Percentiles rank a stretch among this genome's conserved stretches.
Evolutionary conservation across 306 rosid genomes (phyloP).

Genomic region (Prunus fruticosa): DNA sequence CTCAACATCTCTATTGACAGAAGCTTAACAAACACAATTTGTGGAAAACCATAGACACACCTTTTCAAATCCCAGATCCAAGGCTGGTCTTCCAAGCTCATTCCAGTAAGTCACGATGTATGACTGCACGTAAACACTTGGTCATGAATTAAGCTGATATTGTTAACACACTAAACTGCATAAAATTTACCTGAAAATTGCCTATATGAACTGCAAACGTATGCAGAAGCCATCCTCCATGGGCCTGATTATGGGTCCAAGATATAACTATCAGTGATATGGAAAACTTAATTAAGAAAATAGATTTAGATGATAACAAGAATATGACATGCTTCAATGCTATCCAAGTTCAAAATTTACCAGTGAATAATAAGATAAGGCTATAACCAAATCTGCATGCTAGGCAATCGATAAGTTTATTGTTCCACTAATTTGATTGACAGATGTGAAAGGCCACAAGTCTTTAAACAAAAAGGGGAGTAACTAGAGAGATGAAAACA

Average conservation of each 20-base stretch:
- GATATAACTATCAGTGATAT: background rate
- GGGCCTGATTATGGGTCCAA: slow-evolving; percentile 14
- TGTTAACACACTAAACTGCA: background rate
- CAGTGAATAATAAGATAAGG: background rate
- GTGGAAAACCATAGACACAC: slow-evolving; percentile 7
- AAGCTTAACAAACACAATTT: background rate
- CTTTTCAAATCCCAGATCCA: slow-evolving; percentile 21
- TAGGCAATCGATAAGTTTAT: background rate
- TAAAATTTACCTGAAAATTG: slow-evolving; percentile 25
- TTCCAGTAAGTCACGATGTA: slow-evolving; percentile 26
- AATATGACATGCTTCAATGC: background rate
- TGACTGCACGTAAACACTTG: slow-evolving; percentile 18
- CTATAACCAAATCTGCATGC: background rate
- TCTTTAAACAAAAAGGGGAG: background rate
- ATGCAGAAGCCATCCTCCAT: slow-evolving; percentile 22
- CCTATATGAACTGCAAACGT: slow-evolving; percentile 13
- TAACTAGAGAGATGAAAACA: background rate
- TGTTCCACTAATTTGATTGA: background rate
- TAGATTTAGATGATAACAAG: background rate
- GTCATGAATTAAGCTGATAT: background rate
- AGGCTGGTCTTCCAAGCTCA: slow-evolving; percentile 21
- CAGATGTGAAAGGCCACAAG: background rate
- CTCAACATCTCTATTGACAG: background rate
- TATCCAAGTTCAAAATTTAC: background rate
- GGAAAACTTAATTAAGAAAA: background rate